These are phyloP conservation scores for Choiromyces venosus DNA, from an alignment of 495 filamentous ascomycete species.

Conservation along the genomic window DNA sequence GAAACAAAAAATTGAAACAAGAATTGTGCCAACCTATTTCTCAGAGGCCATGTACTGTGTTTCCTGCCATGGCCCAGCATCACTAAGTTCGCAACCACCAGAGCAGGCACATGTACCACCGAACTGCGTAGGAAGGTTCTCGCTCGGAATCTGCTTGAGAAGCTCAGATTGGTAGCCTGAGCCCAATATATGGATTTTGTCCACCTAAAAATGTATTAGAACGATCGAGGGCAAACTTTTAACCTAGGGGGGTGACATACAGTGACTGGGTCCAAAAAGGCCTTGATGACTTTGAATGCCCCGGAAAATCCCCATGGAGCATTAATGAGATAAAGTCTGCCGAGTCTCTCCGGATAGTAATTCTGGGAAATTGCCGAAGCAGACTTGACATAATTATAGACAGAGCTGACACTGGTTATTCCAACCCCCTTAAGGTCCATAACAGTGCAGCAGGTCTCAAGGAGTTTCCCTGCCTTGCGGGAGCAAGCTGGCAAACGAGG, in stretches of 20 bases:
- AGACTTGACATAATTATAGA: constrained; percentile 66
- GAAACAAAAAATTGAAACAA: not conserved
- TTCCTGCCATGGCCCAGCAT: constrained; percentile 89
- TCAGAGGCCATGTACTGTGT: constrained; percentile 48
- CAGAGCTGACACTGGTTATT: constrained; percentile 67
- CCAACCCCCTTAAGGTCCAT: constrained; percentile 96
- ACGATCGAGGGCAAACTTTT: not conserved
- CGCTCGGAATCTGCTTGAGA: constrained; percentile 72
- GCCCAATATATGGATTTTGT: constrained; percentile 91
- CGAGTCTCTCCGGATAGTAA: constrained; percentile 86
- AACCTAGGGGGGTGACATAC: constrained; percentile 14
- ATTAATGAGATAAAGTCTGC: constrained; percentile 92
- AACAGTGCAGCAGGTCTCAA: constrained; percentile 95
- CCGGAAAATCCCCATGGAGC: constrained; percentile 86
- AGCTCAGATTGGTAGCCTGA: constrained; percentile 74
- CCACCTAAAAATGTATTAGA: constrained; percentile 48
- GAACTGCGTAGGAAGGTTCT: constrained; percentile 84
- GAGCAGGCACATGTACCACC: constrained; percentile 77
- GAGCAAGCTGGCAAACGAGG: constrained; percentile 92
- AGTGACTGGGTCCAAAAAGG: constrained; percentile 92
- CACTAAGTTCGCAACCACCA: constrained; percentile 81
- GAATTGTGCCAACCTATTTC: not conserved
- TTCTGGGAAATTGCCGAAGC: constrained; percentile 71
- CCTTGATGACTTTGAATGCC: constrained; percentile 79
- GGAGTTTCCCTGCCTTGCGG: constrained; percentile 77